phyloP scores from a whole-genome alignment of 805 yeast species.

The Wickerhamomyces sydowiorum region DNA sequence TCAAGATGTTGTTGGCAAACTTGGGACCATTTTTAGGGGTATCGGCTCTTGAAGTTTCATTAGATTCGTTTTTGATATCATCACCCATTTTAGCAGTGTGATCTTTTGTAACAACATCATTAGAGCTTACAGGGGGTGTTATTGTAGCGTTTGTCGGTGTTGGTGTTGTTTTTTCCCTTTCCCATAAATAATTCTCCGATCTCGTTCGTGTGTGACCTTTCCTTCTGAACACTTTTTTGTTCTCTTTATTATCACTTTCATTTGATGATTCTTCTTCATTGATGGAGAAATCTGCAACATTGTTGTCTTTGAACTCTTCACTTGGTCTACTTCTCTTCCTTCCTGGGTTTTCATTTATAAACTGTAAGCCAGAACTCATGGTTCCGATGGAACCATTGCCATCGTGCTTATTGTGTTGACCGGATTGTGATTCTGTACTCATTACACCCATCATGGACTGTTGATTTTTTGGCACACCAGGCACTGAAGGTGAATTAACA shows the following conservation, averaged over 20 bases:
- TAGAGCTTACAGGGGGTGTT: not conserved
- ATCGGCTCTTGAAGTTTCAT: conserved; percentile 1
- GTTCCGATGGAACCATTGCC: too few species aligned
- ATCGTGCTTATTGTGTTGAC: too few species aligned
- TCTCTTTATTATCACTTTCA: not conserved
- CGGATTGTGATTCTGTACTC: conserved; percentile 2
- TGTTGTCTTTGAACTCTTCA: conserved; percentile 16
- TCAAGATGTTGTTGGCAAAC: conserved; percentile 19
- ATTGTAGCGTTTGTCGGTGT: not conserved
- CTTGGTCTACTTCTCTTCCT: conserved; percentile 21
- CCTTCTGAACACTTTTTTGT: not conserved
- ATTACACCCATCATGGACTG: conserved; percentile 22
- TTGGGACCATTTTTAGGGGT: conserved; percentile 17
- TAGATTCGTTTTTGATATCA: too few species aligned
- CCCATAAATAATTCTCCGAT: conserved; percentile 13
- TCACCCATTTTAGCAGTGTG: conserved; percentile 1
- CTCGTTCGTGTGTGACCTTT: conserved; percentile 15
- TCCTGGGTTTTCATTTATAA: conserved; percentile 24
- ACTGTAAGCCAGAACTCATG: conserved; percentile 17
- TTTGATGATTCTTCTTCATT: conserved; percentile 7
- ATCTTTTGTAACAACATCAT: not conserved
- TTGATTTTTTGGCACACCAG: conserved; percentile 3
- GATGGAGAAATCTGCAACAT: conserved; percentile 13
- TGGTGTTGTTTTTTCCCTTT: not conserved
- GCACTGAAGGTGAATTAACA: not conserved